Conservation (phyloP, 2,329 filamentous ascomycete genomes). For the Pseudocercospora crystallina region DNA sequence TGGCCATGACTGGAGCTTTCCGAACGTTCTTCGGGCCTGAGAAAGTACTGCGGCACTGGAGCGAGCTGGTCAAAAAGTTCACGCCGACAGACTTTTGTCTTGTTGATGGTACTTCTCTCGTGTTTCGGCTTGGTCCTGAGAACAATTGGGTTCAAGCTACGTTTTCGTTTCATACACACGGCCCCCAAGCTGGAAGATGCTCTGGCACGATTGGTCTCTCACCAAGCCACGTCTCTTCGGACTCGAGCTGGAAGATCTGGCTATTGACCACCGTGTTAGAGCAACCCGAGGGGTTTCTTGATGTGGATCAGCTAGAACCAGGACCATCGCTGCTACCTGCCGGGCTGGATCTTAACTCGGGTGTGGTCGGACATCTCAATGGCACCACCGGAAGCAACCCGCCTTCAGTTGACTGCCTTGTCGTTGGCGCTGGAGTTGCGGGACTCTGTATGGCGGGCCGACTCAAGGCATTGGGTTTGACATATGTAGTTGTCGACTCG, state of each 20-base stretch:
- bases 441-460: slow-evolving; percentile 45
- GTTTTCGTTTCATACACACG: slow-evolving; percentile 33
- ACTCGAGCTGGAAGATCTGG: slow-evolving; percentile 39
- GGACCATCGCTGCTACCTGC: neutral
- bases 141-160: slow-evolving; percentile 26
- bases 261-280: slow-evolving; percentile 37
- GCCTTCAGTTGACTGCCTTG: slow-evolving; percentile 28
- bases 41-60: slow-evolving; percentile 41
- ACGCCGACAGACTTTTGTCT: slow-evolving; percentile 26
- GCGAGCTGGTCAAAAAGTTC: slow-evolving; percentile 31
- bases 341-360: too few species aligned
- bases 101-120: slow-evolving; percentile 18
- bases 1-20: slow-evolving; percentile 57
- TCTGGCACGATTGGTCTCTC: slow-evolving; percentile 35
- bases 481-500: slow-evolving; percentile 45
- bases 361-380: neutral
- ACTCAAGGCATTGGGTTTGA: slow-evolving; percentile 44
- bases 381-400: neutral
- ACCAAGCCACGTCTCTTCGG: slow-evolving; percentile 23
- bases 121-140: slow-evolving; percentile 14
- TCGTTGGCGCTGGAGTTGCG: slow-evolving; percentile 45
- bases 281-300: slow-evolving; percentile 35
- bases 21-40: slow-evolving; percentile 51
- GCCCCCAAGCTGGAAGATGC: slow-evolving; percentile 24
- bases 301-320: slow-evolving; percentile 26